These are phyloP conservation scores for Pinus albicaulis DNA, from an alignment of 75 land plant genomes.

Conservation along the genomic window DNA sequence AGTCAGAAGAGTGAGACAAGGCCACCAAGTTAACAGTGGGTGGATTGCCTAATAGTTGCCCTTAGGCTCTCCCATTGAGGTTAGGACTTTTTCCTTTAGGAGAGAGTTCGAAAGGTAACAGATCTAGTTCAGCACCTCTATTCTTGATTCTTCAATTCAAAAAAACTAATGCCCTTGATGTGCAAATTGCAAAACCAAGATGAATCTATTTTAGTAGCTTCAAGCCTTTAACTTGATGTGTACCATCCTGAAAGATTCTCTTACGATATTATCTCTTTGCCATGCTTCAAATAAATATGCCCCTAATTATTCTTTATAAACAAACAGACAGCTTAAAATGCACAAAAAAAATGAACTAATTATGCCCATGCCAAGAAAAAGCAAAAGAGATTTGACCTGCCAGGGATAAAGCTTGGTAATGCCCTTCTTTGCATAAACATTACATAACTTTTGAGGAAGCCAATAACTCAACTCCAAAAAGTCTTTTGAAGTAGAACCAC, in stretches of 20 bases:
- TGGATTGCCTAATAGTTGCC: too few species aligned
- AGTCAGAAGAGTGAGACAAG: too few species aligned
- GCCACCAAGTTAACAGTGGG: too few species aligned
- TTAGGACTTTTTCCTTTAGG: too few species aligned
- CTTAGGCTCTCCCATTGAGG: too few species aligned
- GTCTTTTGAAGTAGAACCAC: conserved; percentile 21
- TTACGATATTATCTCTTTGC: too few species aligned
- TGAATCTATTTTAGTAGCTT: not conserved
- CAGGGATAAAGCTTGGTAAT: conserved; percentile 82
- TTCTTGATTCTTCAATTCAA: too few species aligned
- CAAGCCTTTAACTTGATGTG: not conserved
- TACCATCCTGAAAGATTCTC: not conserved
- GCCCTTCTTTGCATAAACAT: conserved; percentile 70
- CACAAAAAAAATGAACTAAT: not conserved
- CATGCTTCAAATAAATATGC: not conserved
- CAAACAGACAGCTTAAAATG: not conserved
- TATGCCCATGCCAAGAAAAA: not conserved
- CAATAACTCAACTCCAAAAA: conserved; percentile 54
- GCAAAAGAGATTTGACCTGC: conserved; percentile 64
- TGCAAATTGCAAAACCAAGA: not conserved
- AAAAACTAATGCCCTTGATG: too few species aligned
- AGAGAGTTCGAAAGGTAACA: too few species aligned
- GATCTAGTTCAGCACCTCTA: too few species aligned
- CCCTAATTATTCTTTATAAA: not conserved
- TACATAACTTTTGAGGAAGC: conserved; percentile 83